These are phyloP conservation scores for Mortierella sp. DNA, from an alignment of 371 early-diverging fungal species.

Conservation along the genomic window DNA sequence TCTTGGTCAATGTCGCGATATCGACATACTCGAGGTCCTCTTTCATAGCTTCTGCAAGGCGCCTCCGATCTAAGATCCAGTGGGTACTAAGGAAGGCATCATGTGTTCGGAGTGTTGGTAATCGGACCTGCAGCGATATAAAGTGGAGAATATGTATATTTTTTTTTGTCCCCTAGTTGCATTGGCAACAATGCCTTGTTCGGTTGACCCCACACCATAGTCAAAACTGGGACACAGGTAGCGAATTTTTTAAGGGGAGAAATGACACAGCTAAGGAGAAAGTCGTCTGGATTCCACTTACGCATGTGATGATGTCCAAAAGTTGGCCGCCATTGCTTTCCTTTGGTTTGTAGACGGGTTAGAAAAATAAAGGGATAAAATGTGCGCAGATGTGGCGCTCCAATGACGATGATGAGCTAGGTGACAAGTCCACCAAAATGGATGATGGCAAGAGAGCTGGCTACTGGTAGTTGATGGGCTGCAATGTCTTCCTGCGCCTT, in stretches of 20 bases:
- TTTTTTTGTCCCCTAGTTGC: background rate
- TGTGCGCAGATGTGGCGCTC: background rate
- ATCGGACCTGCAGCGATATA: background rate
- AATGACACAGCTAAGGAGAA: no score
- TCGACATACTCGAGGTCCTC: conserved; percentile 69
- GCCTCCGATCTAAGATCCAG: conserved; percentile 73
- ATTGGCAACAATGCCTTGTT: no score
- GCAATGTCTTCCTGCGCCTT: no score
- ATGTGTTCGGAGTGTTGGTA: background rate
- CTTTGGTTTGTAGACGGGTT: no score
- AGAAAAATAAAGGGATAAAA: background rate
- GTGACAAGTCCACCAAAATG: no score
- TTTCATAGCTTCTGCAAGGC: conserved; percentile 62
- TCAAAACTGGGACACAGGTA: background rate
- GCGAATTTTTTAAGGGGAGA: no score
- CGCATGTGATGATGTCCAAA: conserved; percentile 80
- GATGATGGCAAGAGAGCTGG: no score
- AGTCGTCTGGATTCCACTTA: conserved; percentile 29
- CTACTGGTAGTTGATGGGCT: no score
- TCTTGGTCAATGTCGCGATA: conserved; percentile 65
- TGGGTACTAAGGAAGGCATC: conserved; percentile 59
- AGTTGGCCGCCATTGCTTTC: conserved; percentile 76
- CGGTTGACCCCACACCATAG: background rate
- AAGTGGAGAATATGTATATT: background rate
- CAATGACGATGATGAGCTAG: no score